These are phyloP conservation scores for Leptographium wingfieldii DNA, from an alignment of 2,329 filamentous ascomycete species.

Conservation along the genomic window DNA sequence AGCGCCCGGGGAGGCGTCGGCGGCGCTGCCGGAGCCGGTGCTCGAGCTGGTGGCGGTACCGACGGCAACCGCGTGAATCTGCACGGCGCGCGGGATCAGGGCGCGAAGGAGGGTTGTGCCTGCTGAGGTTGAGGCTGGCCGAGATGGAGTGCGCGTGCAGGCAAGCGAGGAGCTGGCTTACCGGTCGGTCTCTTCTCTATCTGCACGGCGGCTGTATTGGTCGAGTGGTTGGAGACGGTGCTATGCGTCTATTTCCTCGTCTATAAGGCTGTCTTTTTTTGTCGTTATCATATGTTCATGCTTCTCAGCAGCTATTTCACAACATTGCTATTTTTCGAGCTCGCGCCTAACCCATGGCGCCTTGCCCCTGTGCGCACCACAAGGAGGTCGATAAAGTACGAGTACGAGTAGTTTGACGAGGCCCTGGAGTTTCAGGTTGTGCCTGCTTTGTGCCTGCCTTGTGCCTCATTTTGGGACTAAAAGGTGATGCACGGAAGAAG, in stretches of 20 bases:
- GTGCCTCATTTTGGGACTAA: too few relatives aligned
- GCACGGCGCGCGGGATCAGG: constrained; percentile 56
- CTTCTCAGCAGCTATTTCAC: neutral
- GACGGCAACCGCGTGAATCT: constrained; percentile 74
- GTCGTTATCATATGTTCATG: neutral
- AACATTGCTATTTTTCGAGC: neutral
- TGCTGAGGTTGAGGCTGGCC: constrained; percentile 40
- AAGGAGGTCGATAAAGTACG: too few relatives aligned
- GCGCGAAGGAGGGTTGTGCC: constrained; percentile 83
- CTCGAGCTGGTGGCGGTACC: constrained; percentile 31
- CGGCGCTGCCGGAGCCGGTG: constrained; percentile 45
- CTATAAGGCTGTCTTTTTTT: neutral
- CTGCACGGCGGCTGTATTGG: neutral
- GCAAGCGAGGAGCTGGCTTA: neutral
- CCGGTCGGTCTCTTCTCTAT: neutral
- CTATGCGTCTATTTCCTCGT: neutral
- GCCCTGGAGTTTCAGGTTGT: too few relatives aligned
- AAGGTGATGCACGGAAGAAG: too few relatives aligned
- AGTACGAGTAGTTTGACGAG: too few relatives aligned
- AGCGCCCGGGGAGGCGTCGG: constrained; percentile 53
- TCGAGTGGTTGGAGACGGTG: neutral
- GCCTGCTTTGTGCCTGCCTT: too few relatives aligned
- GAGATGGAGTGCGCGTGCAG: neutral
- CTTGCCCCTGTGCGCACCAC: too few relatives aligned
- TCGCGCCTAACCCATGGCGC: too few relatives aligned